phyloP scores from a whole-genome alignment of 345 rosid genomes.

The Populus simonii region DNA sequence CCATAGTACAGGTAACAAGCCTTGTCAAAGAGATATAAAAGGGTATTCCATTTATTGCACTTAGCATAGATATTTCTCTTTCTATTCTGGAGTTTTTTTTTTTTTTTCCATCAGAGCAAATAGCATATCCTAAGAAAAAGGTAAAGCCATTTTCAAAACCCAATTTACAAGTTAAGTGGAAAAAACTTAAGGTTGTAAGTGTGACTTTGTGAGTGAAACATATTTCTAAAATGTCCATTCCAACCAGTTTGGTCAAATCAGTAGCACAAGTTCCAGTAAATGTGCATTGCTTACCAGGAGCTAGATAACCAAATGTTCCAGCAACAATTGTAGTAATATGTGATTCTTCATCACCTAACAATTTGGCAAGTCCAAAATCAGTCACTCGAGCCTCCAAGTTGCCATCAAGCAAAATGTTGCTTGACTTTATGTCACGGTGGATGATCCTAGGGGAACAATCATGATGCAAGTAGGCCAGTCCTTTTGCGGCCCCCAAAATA shows the following conservation, averaged over 20 bases:
- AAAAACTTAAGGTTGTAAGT: background rate
- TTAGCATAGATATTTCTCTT: background rate
- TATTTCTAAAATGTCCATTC: background rate
- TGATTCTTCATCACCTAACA: slow-evolving; percentile 91
- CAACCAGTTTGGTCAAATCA: background rate
- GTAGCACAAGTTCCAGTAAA: background rate
- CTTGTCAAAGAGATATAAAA: background rate
- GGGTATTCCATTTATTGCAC: background rate
- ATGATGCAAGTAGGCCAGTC: slow-evolving; percentile 92
- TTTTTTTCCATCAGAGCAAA: background rate
- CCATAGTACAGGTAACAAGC: background rate
- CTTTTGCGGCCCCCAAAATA: slow-evolving; percentile 96
- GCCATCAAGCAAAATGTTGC: slow-evolving; percentile 96
- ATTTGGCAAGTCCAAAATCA: slow-evolving; percentile 96
- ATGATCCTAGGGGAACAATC: slow-evolving; percentile 99
- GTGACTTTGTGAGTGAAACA: background rate
- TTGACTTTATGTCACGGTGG: slow-evolving; percentile 96
- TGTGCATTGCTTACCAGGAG: slow-evolving; percentile 69
- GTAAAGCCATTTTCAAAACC: background rate
- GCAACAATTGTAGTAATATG: slow-evolving; percentile 99
- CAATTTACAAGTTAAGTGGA: background rate
- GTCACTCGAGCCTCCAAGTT: slow-evolving; percentile 98
- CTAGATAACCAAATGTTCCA: slow-evolving; percentile 97
- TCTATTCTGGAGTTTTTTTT: no score
- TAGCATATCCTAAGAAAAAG: background rate